Evolutionary conservation across 1,284 basidiomycete genomes (phyloP), one percentile per base, ranked within the genome.

Genomic region (Phaffia rhodozyma): DNA sequence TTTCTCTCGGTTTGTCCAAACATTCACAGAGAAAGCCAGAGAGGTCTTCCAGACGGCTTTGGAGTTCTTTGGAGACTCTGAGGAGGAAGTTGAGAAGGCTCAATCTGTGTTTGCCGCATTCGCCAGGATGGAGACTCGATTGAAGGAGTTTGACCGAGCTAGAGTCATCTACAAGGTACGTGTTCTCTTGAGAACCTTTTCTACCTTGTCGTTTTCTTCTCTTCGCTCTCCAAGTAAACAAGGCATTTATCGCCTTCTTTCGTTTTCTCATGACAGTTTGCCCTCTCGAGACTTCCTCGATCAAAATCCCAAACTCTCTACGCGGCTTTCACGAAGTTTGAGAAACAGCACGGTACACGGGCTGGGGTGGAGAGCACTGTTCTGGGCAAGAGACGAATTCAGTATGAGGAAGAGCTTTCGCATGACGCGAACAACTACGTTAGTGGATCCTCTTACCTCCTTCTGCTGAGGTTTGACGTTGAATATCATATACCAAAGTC

Each of bases 31-130:
- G 74, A 94, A 96, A 74, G 90, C 90, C 1, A 79, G 94, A 53
- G 91, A 96, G 74, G 92, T 98, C 32, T 98, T 97, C 76, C 91
- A 96, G 77, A 94, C 91, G 34, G 93, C 94, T 0, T 78, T 98
- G 32, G 89, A 96, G 76, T 98, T 93, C 78, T 97, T 90, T 71
- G 96, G 96, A 9, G 94, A 99, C 71, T 92, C 93, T 66, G 91
- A 93, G 74, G 91, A 94, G 73, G 89, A 97, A 73, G 85, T 98
- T 30, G 94, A 97, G 75, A 94, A 93, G 77, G 92, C 92, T 2
- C 94, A 99, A 74, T 88, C 86, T 21, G 91, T 98, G 18, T 99
- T 97, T 74, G 89, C 84, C 62, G 87, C 91, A 0, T 98, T 98
- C 76, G 94, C 93, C 0, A 93, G 91, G 78, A 97, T 98, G 92